Percentiles rank a stretch among this genome's conserved stretches.
Evolutionary conservation across 805 yeast genomes (phyloP).

Genomic region (Saccharomycopsis fermentans): DNA sequence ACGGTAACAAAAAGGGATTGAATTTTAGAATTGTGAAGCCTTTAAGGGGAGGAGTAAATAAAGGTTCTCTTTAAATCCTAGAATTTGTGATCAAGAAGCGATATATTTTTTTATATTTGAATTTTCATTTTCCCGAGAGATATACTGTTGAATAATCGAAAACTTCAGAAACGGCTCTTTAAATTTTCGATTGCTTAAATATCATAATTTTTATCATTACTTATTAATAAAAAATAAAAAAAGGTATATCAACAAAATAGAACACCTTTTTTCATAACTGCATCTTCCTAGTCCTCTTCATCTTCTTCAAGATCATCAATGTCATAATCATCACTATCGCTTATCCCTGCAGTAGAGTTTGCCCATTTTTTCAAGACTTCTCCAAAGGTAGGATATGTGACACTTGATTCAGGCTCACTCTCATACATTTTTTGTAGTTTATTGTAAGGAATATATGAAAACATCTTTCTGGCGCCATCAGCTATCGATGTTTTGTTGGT

Average conservation of each 20-base stretch:
- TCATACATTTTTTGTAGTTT: neutral
- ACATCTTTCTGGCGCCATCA: neutral
- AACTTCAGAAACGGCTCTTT: too few relatives aligned
- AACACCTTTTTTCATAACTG: neutral
- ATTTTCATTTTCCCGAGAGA: too few relatives aligned
- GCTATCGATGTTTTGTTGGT: neutral
- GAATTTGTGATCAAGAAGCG: neutral
- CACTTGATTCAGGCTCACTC: constrained; percentile 11
- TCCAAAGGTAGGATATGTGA: constrained; percentile 9
- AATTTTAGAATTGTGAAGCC: constrained; percentile 56
- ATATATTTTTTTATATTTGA: neutral
- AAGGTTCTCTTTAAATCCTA: constrained; percentile 13
- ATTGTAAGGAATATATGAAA: neutral
- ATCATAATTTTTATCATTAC: neutral
- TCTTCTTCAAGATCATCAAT: constrained; percentile 10
- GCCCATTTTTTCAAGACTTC: constrained; percentile 18
- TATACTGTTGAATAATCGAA: too few relatives aligned
- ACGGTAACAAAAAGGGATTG: constrained; percentile 28
- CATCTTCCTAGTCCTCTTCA: constrained; percentile 1
- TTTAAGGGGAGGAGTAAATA: constrained; percentile 37
- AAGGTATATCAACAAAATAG: neutral
- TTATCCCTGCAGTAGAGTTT: constrained; percentile 17
- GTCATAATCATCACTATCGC: constrained; percentile 15
- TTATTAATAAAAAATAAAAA: neutral
- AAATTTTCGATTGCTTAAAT: too few relatives aligned